Evolutionary conservation across 495 filamentous ascomycete genomes (phyloP).

Genomic region (Hypoxylon cercidicola): DNA sequence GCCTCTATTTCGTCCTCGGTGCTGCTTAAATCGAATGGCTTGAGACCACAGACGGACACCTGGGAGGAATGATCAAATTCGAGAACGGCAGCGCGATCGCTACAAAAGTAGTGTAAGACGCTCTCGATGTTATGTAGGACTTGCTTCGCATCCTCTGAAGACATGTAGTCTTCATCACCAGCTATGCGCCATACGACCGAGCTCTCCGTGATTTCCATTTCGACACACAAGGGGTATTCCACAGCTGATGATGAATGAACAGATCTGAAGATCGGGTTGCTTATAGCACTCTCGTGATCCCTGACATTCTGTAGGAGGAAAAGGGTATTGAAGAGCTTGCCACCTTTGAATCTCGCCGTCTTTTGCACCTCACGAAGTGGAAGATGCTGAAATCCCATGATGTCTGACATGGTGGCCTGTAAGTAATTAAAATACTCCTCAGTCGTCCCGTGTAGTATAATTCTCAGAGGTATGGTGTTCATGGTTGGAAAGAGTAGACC

Average conservation of each 20-base stretch:
- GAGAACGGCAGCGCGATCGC: slow-evolving; percentile 59
- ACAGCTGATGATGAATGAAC: slow-evolving; percentile 68
- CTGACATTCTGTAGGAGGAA: slow-evolving; percentile 71
- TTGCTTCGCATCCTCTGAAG: slow-evolving; percentile 49
- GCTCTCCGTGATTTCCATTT: slow-evolving; percentile 71
- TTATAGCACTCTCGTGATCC: slow-evolving; percentile 20
- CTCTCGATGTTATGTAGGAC: slow-evolving; percentile 66
- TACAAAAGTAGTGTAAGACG: slow-evolving; percentile 64
- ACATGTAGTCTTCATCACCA: slow-evolving; percentile 66
- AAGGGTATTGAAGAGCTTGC: slow-evolving; percentile 70
- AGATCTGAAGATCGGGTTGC: slow-evolving; percentile 61
- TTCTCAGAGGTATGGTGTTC: slow-evolving; percentile 76
- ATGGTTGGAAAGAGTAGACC: slow-evolving; percentile 79
- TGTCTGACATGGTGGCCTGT: slow-evolving; percentile 67
- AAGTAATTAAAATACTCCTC: slow-evolving; percentile 70
- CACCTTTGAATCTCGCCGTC: slow-evolving; percentile 42
- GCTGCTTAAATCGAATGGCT: slow-evolving; percentile 43
- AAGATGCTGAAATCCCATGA: slow-evolving; percentile 69
- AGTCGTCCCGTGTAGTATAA: slow-evolving; percentile 69
- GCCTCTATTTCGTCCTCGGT: background rate
- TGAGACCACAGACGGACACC: slow-evolving; percentile 65
- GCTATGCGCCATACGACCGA: slow-evolving; percentile 74
- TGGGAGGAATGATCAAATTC: slow-evolving; percentile 53
- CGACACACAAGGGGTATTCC: slow-evolving; percentile 82
- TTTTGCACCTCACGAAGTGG: slow-evolving; percentile 71